phyloP scores from a whole-genome alignment of 202 grass and related monocot species.

The Cymbopogon flexuosus region DNA sequence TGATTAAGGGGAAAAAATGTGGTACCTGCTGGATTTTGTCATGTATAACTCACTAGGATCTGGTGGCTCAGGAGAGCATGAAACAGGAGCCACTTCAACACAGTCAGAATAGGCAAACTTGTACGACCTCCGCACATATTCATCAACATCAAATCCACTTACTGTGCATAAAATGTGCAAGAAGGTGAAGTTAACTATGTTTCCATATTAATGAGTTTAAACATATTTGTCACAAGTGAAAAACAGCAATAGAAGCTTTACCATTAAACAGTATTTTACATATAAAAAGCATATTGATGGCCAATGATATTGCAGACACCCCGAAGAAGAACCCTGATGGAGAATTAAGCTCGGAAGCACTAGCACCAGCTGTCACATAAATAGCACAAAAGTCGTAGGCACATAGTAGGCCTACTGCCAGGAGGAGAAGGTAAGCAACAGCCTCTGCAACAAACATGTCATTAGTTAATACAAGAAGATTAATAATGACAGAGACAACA shows the following conservation, averaged over 20 bases:
- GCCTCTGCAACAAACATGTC: conserved; percentile 61
- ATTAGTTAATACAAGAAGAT: conserved; percentile 29
- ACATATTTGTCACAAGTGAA: background rate
- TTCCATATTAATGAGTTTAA: background rate
- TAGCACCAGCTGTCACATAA: conserved; percentile 85
- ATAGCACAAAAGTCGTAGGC: conserved; percentile 95
- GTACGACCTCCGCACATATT: conserved; percentile 84
- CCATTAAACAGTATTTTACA: conserved; percentile 97
- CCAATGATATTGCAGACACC: conserved; percentile 87
- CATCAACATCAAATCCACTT: conserved; percentile 96
- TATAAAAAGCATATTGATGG: conserved; percentile 99
- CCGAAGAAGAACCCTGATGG: conserved; percentile 98
- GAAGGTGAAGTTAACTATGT: conserved; percentile 22
- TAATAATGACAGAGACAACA: conserved; percentile 29
- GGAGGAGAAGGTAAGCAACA: conserved; percentile 91
- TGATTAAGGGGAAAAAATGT: conserved; percentile 19
- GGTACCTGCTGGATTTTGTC: conserved; percentile 78
- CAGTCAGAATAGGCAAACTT: conserved; percentile 99
- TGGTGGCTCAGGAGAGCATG: conserved; percentile 80
- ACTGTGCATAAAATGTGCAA: conserved; percentile 45
- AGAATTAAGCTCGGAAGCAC: conserved; percentile 78
- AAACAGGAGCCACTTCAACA: conserved; percentile 88
- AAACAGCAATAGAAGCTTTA: conserved; percentile 37
- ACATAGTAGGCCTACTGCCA: conserved; percentile 85
- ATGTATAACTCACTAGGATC: conserved; percentile 96